Percentiles rank a stretch among this genome's conserved stretches.
Conservation (phyloP, 2,329 filamentous ascomycete genomes). For the Nigrospora osmanthi region DNA sequence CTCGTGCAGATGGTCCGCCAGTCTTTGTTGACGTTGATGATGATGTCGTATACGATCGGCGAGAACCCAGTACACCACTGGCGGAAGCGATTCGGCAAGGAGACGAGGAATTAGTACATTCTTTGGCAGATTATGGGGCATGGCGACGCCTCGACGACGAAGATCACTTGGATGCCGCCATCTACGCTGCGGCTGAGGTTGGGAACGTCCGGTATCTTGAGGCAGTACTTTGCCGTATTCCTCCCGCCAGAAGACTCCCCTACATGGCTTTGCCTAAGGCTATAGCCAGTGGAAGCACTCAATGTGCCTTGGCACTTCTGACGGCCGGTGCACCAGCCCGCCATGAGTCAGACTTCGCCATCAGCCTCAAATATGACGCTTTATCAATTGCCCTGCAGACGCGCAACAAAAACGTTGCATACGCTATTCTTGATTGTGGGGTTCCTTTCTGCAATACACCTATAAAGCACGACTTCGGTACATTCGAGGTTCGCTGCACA, state of each 20-base stretch:
- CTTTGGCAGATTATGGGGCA: neutral
- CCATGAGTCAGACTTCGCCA: too few relatives aligned
- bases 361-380: too few relatives aligned
- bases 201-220: neutral
- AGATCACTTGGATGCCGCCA: neutral
- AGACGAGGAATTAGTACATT: neutral
- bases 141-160: neutral
- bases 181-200: neutral
- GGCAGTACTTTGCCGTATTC: too few relatives aligned
- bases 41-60: too few relatives aligned
- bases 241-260: too few relatives aligned
- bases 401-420: neutral
- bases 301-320: neutral
- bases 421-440: neutral
- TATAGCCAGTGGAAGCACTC: neutral
- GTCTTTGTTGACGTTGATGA: too few relatives aligned
- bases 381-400: neutral
- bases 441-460: too few relatives aligned
- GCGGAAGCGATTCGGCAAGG: neutral
- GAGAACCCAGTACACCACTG: neutral
- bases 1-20: neutral
- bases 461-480: too few relatives aligned
- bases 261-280: neutral
- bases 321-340: neutral
- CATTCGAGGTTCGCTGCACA: too few relatives aligned